Base-by-base conservation (phyloP, 768 basidiomycete species). In the Pleurotus platypus region DNA sequence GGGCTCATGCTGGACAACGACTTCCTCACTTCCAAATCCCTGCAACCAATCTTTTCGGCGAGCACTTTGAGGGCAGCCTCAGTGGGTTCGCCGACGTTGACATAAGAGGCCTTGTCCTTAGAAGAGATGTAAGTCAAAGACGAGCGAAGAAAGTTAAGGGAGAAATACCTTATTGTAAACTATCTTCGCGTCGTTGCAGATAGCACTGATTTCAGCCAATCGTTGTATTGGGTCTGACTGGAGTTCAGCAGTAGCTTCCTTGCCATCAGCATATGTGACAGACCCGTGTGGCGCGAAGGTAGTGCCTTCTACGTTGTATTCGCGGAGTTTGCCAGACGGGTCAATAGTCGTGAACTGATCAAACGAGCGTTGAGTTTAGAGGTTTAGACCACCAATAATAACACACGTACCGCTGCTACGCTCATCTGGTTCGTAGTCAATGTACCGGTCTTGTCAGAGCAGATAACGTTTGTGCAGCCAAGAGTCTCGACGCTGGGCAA, bases 391-490 rank as follows among this genome's bases (percentile, higher is more conserved):
- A 61, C 8, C 7, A 18, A 24, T 55, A 37, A 22, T 54, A 38
- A 22, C 35, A 11, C 38, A 72, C 78, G 56, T 70, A 91, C 88
- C 72, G 78, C 83, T 30, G 92, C 89, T 20, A 98, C 92, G 64
- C 92, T 91, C 96, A 98, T 98, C 69, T 98, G 96, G 72, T 93
- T 97, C 12, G 94, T 97, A 8, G 94, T 97, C 66, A 97, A 67
- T 35, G 94, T 95, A 49, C 95, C 95, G 22, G 96, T 99, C 80
- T 99, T 99, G 75, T 99, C 96, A 2, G 94, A 95, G 71, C 96
- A 99, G 63, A 99, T 98, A 49, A 99, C 94, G 68, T 97, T 98
- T 43, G 95, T 97, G 76, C 94, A 95, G 0, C 96, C 96, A 5
- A 99, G 79, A 39, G 96, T 98, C 75, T 99, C 96, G 30, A 99